These are phyloP conservation scores for Vicia villosa DNA, from an alignment of 306 rosid genomes.

Conservation along the genomic window DNA sequence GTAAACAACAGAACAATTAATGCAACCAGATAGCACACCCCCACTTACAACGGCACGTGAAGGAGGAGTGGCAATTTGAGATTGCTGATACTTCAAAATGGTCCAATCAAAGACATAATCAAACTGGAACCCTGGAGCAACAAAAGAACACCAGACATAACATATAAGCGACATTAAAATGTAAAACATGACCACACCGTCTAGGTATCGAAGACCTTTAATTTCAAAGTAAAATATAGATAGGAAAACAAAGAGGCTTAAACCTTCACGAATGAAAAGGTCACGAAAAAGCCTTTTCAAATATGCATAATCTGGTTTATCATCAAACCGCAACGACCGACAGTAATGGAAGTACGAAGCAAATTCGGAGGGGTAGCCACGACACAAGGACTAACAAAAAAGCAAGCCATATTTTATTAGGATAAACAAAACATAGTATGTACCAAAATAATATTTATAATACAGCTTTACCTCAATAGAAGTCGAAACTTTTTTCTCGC, in stretches of 20 bases:
- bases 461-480: conserved; percentile 76
- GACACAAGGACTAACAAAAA: conserved; percentile 71
- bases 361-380: conserved; percentile 91
- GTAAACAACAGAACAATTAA: conserved; percentile 8
- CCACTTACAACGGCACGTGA: conserved; percentile 66
- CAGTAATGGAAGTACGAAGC: conserved; percentile 95
- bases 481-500: conserved; percentile 93
- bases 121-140: conserved; percentile 84
- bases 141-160: conserved; percentile 27
- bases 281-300: conserved; percentile 95
- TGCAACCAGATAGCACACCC: conserved; percentile 1
- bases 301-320: conserved; percentile 94
- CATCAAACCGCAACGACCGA: conserved; percentile 92
- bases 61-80: conserved; percentile 79
- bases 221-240: conserved; percentile 13
- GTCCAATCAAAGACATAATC: conserved; percentile 99
- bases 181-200: conserved; percentile 8
- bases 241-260: conserved; percentile 16
- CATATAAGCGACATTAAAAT: conserved; percentile 15
- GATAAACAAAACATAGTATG: neutral
- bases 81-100: conserved; percentile 93
- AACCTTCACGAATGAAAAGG: conserved; percentile 97
- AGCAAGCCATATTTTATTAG: conserved; percentile 39
- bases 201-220: conserved; percentile 7
- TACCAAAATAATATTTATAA: conserved; percentile 10